Evolutionary conservation across 2,329 filamentous ascomycete species (phyloP).

Genomic region (Penicillium sclerotigenum): DNA sequence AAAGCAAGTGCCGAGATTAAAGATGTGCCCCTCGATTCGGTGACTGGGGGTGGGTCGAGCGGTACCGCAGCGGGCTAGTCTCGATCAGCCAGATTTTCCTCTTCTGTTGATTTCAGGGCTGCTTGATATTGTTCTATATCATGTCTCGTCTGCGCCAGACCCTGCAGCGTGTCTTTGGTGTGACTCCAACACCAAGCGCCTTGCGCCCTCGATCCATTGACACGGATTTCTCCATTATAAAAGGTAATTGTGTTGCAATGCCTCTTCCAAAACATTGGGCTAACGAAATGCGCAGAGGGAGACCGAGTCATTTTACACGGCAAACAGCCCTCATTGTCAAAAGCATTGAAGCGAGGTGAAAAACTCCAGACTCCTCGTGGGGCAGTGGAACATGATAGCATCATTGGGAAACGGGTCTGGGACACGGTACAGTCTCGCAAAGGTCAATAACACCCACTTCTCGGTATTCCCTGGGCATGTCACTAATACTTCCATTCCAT

Average conservation of each 20-base stretch:
- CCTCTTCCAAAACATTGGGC: background rate
- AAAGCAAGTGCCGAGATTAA: background rate
- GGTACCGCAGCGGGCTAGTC: conserved; percentile 8
- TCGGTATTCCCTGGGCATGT: background rate
- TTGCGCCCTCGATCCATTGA: conserved; percentile 32
- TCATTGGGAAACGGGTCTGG: conserved; percentile 62
- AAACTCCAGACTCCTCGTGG: conserved; percentile 38
- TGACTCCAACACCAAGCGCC: conserved; percentile 17
- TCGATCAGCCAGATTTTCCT: conserved; percentile 14
- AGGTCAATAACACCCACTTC: conserved; percentile 30
- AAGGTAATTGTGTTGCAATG: conserved; percentile 25
- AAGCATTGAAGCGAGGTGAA: conserved; percentile 40
- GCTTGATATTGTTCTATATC: background rate
- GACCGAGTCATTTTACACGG: conserved; percentile 43
- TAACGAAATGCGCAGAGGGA: conserved; percentile 37
- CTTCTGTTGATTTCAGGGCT: background rate
- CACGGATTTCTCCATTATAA: conserved; percentile 40
- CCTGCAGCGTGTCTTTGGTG: conserved; percentile 31
- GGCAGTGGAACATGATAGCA: conserved; percentile 47
- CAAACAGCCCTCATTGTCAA: conserved; percentile 41
- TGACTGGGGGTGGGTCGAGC: conserved; percentile 14
- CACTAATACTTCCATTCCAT: conserved; percentile 1
- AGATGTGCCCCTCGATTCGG: conserved; percentile 9
- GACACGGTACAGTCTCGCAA: conserved; percentile 58
- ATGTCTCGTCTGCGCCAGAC: conserved; percentile 39